Percentiles rank a stretch among this genome's conserved stretches.
phyloP scores from a whole-genome alignment of 345 rosid species.

The Linum tenue region DNA sequence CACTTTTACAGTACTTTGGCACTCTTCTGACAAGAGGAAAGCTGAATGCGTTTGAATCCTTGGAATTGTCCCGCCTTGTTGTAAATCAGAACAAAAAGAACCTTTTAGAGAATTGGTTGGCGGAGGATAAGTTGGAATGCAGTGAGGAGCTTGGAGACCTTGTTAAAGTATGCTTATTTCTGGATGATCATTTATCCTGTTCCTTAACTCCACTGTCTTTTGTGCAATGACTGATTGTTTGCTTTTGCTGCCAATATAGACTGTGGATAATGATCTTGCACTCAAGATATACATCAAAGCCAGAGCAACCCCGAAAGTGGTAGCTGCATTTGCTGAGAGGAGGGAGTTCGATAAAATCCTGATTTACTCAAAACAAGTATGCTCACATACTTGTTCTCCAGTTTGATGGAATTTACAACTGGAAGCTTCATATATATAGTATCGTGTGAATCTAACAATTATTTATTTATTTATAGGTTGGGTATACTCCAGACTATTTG shows the following conservation, averaged over 20 bases:
- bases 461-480: conserved; percentile 47
- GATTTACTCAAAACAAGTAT: conserved; percentile 90
- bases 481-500: conserved; percentile 92
- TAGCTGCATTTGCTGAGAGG: conserved; percentile 97
- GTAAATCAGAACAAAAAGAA: conserved; percentile 98
- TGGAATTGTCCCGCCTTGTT: conserved; percentile 96
- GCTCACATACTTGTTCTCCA: not conserved
- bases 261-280: conserved; percentile 98
- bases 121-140: conserved; percentile 97
- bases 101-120: conserved; percentile 93
- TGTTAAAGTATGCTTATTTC: conserved; percentile 63
- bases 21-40: conserved; percentile 90
- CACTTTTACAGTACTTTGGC: conserved; percentile 94
- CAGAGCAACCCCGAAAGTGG: conserved; percentile 95
- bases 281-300: conserved; percentile 94
- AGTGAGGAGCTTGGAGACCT: conserved; percentile 99
- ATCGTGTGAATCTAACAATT: not conserved
- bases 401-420: too few relatives aligned
- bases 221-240: not conserved
- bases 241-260: conserved; percentile 39
- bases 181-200: not conserved
- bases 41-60: conserved; percentile 92
- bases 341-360: conserved; percentile 94
- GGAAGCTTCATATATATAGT: not conserved
- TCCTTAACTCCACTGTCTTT: not conserved